Percentiles rank a stretch among this genome's conserved stretches.
Evolutionary conservation across 768 basidiomycete genomes (phyloP).

Genomic region (Sarcodon aspratus): DNA sequence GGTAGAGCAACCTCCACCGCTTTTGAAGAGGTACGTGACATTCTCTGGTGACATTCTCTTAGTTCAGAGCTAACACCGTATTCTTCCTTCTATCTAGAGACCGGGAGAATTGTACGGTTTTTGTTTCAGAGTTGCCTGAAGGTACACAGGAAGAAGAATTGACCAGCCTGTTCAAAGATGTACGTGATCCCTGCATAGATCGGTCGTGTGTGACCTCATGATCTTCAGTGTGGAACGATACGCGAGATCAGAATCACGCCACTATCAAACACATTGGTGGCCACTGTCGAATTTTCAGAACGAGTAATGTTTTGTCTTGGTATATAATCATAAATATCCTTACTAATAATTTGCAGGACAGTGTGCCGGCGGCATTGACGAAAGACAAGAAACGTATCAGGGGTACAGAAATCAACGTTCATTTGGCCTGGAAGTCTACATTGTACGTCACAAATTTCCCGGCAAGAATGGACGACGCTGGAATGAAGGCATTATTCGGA

Average conservation of each 20-base stretch:
- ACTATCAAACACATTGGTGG: constrained; percentile 49
- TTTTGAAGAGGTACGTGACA: constrained; percentile 46
- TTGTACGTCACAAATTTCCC: constrained; percentile 96
- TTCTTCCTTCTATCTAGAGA: constrained; percentile 40
- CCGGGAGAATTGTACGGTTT: constrained; percentile 89
- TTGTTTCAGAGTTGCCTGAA: constrained; percentile 61
- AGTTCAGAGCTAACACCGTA: background rate
- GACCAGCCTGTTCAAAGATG: constrained; percentile 74
- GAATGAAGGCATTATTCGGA: constrained; percentile 65
- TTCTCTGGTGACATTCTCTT: constrained; percentile 3
- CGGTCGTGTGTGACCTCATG: constrained; percentile 6
- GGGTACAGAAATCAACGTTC: constrained; percentile 69
- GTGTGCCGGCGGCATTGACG: constrained; percentile 77
- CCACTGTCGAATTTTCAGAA: constrained; percentile 80
- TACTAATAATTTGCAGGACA: constrained; percentile 37
- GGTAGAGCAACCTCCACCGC: constrained; percentile 31
- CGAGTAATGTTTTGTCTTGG: constrained; percentile 28
- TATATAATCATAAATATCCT: background rate
- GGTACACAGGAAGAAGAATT: constrained; percentile 56
- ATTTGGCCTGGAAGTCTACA: constrained; percentile 89
- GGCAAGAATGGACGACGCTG: constrained; percentile 67
- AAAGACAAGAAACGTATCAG: constrained; percentile 88
- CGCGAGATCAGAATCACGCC: constrained; percentile 76
- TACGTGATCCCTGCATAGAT: constrained; percentile 23
- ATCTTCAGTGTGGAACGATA: constrained; percentile 67